A percentile compares a stretch with the other conserved stretches of the same genome.
Evolutionary conservation across 2,329 filamentous ascomycete genomes (phyloP).

Genomic region (Pestalotiopsis sp.): DNA sequence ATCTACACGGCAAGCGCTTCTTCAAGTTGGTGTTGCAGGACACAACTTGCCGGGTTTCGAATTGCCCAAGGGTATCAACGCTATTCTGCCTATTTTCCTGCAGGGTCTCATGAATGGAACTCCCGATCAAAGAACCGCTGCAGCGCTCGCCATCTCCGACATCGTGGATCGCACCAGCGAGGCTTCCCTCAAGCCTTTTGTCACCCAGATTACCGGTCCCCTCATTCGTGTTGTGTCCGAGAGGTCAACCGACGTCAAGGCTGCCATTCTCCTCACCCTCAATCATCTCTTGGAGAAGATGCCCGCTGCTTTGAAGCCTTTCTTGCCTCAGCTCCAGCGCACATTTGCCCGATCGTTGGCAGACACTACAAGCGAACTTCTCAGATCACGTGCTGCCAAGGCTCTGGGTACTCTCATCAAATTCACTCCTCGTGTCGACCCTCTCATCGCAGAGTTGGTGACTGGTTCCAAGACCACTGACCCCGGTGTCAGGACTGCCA

Average conservation of each 20-base stretch:
- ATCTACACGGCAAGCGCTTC: slow-evolving; percentile 82
- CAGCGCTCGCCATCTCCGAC: slow-evolving; percentile 91
- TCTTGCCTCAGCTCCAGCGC: slow-evolving; percentile 92
- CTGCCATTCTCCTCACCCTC: slow-evolving; percentile 88
- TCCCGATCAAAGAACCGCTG: slow-evolving; percentile 85
- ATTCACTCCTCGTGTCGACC: slow-evolving; percentile 91
- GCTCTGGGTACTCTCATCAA: slow-evolving; percentile 94
- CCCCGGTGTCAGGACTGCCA: slow-evolving; percentile 84
- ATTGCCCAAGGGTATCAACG: slow-evolving; percentile 95
- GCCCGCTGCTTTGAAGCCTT: slow-evolving; percentile 90
- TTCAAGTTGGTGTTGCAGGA: slow-evolving; percentile 85
- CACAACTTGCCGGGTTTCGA: slow-evolving; percentile 84
- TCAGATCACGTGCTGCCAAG: slow-evolving; percentile 87
- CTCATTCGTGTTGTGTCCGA: slow-evolving; percentile 98
- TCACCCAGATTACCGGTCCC: slow-evolving; percentile 96
- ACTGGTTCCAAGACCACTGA: slow-evolving; percentile 93
- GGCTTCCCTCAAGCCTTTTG: slow-evolving; percentile 86
- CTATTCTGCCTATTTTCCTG: slow-evolving; percentile 92
- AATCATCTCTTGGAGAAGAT: slow-evolving; percentile 98
- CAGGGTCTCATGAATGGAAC: slow-evolving; percentile 98
- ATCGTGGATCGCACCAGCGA: slow-evolving; percentile 91
- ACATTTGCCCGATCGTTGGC: slow-evolving; percentile 96
- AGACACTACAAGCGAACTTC: slow-evolving; percentile 84
- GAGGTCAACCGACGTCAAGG: slow-evolving; percentile 92
- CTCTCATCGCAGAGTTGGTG: slow-evolving; percentile 86